Evolutionary conservation across 768 basidiomycete genomes (phyloP).

Genomic region (Boletus rubroflammeus): DNA sequence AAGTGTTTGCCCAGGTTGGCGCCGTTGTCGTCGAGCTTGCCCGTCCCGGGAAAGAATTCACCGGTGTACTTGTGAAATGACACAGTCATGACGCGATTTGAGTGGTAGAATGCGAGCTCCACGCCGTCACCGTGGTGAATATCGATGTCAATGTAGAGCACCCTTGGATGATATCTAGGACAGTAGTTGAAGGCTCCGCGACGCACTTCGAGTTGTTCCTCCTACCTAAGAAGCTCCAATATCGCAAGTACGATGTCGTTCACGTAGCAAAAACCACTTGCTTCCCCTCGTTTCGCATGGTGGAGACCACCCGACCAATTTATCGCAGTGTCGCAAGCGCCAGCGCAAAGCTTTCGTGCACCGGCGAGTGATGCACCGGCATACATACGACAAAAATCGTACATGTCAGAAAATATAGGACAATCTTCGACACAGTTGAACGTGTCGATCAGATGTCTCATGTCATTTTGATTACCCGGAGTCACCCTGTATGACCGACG

Average conservation of each 20-base stretch:
- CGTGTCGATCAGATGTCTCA: conserved; percentile 73
- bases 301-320: conserved; percentile 99
- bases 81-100: conserved; percentile 97
- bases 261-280: conserved; percentile 97
- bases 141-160: conserved; percentile 98
- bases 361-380: conserved; percentile 89
- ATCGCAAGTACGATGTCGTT: conserved; percentile 97
- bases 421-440: conserved; percentile 98
- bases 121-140: conserved; percentile 99
- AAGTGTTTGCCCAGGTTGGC: conserved; percentile 90
- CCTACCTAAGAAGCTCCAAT: conserved; percentile 81
- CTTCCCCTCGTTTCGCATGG: conserved; percentile 96
- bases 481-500: conserved; percentile 34
- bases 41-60: conserved; percentile 97
- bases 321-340: conserved; percentile 91
- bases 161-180: conserved; percentile 82
- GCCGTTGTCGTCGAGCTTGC: conserved; percentile 92
- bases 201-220: not conserved
- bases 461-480: conserved; percentile 64
- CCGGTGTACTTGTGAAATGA: conserved; percentile 99
- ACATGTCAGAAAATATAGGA: conserved; percentile 93
- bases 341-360: conserved; percentile 80
- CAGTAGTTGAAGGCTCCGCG: not conserved
- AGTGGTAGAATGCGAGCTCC: conserved; percentile 95
- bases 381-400: conserved; percentile 92